Evolutionary conservation across 2,329 filamentous ascomycete species (phyloP), one percentile per base, ranked within the genome.

Genomic region (Byssoonygena ceratinophila): DNA sequence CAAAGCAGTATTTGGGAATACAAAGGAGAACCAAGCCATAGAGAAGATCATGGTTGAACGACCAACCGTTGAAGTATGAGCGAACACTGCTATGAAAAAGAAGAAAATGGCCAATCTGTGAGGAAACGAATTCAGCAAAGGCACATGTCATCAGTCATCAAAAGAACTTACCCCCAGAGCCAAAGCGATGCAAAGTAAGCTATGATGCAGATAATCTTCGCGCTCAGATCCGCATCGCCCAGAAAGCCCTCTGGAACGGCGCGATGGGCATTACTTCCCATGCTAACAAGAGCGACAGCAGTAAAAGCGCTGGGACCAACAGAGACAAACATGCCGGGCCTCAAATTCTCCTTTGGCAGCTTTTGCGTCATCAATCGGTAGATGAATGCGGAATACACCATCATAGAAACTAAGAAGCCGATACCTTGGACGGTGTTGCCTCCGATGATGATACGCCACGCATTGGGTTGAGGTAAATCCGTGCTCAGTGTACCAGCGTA

Each of bases 341-440:
- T 79, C 18, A 87, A 76, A 39, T 78, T 81, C 62, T 91, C 87
- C 51, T 79, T 76, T 0, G 87, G 87, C 0, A 94, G 74, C 61
- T 92, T 92, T 62, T 91, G 85, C 0, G 87, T 91, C 87, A 92
- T 92, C 25, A 94, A 76, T 27, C 87, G 80, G 64, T 92, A 92
- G 46, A 94, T 79, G 63, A 90, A 92, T 46, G 87, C 85, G 1
- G 84, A 80, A 57, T 88, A 89, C 23, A 94, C 85, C 83, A 90
- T 90, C 54, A 91, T 76, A 0, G 76, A 77, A 40, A 83, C 76
- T 58, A 83, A 65, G 60, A 82, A 83, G 1, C 80, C 80, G 46
- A 82, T 77, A n/a, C 80, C 80, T 64, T 83, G 80, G 32, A 82
- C 74, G 2, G 79, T 74, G 53, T 75, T 76, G 9, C 79, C 80